A percentile compares a stretch with the other conserved stretches of the same genome.
Conservation (phyloP, 2,329 filamentous ascomycete species). For the Aspergillus thermomutatus region DNA sequence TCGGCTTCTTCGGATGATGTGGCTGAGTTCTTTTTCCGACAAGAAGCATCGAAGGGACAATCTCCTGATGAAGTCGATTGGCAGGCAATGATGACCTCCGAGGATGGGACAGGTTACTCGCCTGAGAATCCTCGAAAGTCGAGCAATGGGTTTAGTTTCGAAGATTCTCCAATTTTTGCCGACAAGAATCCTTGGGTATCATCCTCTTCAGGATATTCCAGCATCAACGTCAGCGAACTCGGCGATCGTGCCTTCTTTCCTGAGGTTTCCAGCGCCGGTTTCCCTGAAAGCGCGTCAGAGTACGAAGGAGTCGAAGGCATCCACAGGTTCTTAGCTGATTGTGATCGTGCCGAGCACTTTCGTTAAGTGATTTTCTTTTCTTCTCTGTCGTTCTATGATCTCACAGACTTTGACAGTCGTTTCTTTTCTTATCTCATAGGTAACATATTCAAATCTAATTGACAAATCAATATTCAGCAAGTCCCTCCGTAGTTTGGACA, state of each 20-base stretch:
- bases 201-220: slow-evolving; percentile 55
- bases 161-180: slow-evolving; percentile 43
- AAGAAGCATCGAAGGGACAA: slow-evolving; percentile 30
- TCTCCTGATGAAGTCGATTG: slow-evolving; percentile 50
- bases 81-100: slow-evolving; percentile 55
- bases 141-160: slow-evolving; percentile 34
- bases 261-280: slow-evolving; percentile 36
- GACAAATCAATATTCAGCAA: neutral
- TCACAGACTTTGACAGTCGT: slow-evolving; percentile 16
- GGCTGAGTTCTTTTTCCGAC: slow-evolving; percentile 42
- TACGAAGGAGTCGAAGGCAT: slow-evolving; percentile 65
- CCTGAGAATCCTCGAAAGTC: slow-evolving; percentile 23
- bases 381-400: slow-evolving; percentile 2
- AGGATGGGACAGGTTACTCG: slow-evolving; percentile 21
- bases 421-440: neutral
- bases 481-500: slow-evolving; percentile 1
- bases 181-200: slow-evolving; percentile 53
- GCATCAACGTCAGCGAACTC: slow-evolving; percentile 53
- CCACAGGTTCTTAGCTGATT: slow-evolving; percentile 63
- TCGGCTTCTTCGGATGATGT: slow-evolving; percentile 45
- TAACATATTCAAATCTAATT: neutral
- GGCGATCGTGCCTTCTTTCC: slow-evolving; percentile 39
- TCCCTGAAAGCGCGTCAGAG: slow-evolving; percentile 42
- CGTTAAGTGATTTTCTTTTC: slow-evolving; percentile 2
- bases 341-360: slow-evolving; percentile 48